Percentiles rank a stretch among this genome's conserved stretches.
Conservation (phyloP, 768 basidiomycete genomes). For the Pisolithus sp. region DNA sequence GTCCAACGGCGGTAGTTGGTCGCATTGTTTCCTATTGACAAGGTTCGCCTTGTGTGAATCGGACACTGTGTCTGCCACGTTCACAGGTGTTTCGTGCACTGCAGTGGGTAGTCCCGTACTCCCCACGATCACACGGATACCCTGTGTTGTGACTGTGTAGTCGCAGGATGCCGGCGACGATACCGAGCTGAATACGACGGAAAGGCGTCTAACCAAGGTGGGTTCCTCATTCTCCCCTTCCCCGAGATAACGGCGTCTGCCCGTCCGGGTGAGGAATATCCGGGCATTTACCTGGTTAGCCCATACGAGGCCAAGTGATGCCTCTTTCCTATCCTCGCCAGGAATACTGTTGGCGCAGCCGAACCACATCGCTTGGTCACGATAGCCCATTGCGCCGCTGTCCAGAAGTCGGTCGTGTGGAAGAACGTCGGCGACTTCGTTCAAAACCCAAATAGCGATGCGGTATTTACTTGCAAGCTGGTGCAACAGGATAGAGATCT, state of each 20-base stretch:
- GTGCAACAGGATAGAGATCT: conserved; percentile 68
- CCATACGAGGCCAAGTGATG: conserved; percentile 85
- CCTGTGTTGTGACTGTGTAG: conserved; percentile 62
- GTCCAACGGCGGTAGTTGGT: conserved; percentile 30
- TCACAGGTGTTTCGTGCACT: conserved; percentile 1
- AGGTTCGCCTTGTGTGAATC: conserved; percentile 10
- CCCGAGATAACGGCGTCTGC: conserved; percentile 50
- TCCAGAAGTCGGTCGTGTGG: conserved; percentile 21
- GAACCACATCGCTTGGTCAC: conserved; percentile 73
- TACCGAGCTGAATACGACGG: conserved; percentile 73
- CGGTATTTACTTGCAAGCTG: conserved; percentile 53
- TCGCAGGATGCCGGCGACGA: conserved; percentile 55
- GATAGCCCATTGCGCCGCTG: conserved; percentile 46
- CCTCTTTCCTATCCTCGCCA: conserved; percentile 65
- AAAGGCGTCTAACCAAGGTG: conserved; percentile 61
- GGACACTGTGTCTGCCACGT: conserved; percentile 14
- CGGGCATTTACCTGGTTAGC: conserved; percentile 87
- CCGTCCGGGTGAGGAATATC: conserved; percentile 76
- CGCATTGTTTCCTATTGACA: no score
- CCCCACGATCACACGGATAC: conserved; percentile 37
- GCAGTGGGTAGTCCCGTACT: conserved; percentile 10
- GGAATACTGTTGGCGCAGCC: conserved; percentile 53
- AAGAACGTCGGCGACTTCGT: conserved; percentile 85
- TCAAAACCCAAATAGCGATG: conserved; percentile 77
- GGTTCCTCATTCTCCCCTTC: conserved; percentile 37